Evolutionary conservation across 164 flowering plant genomes (phyloP).

Genomic region (Vitis labrusca): DNA sequence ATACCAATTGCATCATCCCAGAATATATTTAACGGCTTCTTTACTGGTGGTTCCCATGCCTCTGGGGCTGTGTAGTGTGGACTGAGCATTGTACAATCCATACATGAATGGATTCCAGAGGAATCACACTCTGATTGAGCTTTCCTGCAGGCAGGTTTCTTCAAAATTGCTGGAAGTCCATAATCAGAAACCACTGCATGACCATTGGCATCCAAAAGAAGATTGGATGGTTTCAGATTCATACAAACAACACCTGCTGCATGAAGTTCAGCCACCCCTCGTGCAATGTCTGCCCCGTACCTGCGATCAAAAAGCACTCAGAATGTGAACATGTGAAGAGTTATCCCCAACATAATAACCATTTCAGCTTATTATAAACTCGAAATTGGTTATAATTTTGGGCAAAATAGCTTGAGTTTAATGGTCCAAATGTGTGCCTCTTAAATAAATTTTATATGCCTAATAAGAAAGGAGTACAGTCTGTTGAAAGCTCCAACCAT

Average conservation of each 20-base stretch:
- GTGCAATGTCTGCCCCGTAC: slow-evolving; percentile 97
- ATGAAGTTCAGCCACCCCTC: slow-evolving; percentile 99
- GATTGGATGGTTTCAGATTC: slow-evolving; percentile 96
- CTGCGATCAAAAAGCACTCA: slow-evolving; percentile 36
- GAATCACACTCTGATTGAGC: slow-evolving; percentile 72
- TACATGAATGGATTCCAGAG: slow-evolving; percentile 77
- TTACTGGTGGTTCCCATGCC: slow-evolving; percentile 97
- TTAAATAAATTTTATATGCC: no score
- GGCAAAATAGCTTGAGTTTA: neutral
- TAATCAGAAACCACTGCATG: slow-evolving; percentile 96
- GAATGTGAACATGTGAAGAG: slow-evolving; percentile 12
- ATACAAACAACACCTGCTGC: slow-evolving; percentile 97
- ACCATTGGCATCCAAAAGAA: slow-evolving; percentile 87
- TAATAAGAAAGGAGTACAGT: no score
- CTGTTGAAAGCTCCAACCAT: no score
- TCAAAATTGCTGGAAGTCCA: slow-evolving; percentile 87
- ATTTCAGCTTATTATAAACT: no score
- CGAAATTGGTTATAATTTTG: neutral
- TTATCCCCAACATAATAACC: neutral
- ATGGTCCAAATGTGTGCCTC: no score
- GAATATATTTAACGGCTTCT: slow-evolving; percentile 78
- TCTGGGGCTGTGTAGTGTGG: slow-evolving; percentile 98
- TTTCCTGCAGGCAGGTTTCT: slow-evolving; percentile 82
- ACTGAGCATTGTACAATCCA: slow-evolving; percentile 95
- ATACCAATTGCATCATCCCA: slow-evolving; percentile 97